A percentile compares a stretch with the other conserved stretches of the same genome.
phyloP scores from a whole-genome alignment of 192 early-diverging fungal genomes.

The Allomyces javanicus region DNA sequence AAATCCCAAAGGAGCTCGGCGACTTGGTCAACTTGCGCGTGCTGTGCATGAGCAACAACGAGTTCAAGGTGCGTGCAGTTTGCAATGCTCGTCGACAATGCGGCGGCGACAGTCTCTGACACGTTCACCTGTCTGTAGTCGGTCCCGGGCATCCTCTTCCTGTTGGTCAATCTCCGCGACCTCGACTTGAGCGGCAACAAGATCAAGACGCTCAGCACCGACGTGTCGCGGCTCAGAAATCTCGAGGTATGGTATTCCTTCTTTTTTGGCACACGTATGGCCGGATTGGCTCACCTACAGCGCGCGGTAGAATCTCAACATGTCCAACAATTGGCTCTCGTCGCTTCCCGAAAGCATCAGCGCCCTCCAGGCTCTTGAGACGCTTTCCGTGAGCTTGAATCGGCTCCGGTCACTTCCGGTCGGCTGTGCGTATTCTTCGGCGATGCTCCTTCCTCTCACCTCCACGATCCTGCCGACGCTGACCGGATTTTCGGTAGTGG shows the following conservation, averaged over 20 bases:
- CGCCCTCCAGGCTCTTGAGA: background rate
- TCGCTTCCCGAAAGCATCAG: background rate
- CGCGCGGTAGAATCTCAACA: background rate
- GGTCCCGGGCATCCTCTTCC: background rate
- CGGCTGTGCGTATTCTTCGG: too few species aligned
- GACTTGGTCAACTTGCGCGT: background rate
- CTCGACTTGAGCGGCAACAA: conserved; percentile 1
- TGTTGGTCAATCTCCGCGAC: background rate
- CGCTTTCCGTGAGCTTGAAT: background rate
- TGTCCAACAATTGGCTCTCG: background rate
- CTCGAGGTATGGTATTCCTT: background rate
- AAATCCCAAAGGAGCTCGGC: conserved; percentile 2
- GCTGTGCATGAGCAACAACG: background rate
- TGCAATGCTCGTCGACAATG: too few species aligned
- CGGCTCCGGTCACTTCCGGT: background rate
- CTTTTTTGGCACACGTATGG: too few species aligned
- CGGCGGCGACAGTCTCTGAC: too few species aligned
- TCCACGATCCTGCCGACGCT: too few species aligned
- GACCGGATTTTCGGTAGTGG: background rate
- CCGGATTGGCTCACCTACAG: too few species aligned
- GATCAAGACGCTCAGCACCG: background rate
- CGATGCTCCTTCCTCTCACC: too few species aligned
- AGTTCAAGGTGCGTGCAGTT: background rate
- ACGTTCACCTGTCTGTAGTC: background rate
- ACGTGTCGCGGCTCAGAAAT: background rate